These are phyloP conservation scores for Schwanniomyces vanrijiae DNA, from an alignment of 805 yeast species.

Conservation along the genomic window DNA sequence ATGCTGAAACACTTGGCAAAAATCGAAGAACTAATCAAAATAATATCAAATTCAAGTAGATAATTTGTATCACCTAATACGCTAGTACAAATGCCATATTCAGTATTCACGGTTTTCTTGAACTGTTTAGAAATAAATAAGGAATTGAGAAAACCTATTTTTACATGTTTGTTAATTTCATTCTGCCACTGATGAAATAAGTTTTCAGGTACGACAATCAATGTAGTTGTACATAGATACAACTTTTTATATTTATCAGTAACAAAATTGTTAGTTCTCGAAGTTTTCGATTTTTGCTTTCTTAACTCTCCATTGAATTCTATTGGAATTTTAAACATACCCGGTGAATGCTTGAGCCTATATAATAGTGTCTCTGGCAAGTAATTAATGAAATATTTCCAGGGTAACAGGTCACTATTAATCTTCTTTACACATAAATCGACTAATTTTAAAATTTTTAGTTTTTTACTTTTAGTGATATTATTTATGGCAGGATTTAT, in stretches of 20 bases:
- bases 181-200: slow-evolving; percentile 63
- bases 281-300: not conserved
- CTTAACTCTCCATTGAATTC: not conserved
- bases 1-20: slow-evolving; percentile 42
- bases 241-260: slow-evolving; percentile 27
- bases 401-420: slow-evolving; percentile 51
- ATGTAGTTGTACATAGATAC: slow-evolving; percentile 51
- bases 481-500: not conserved
- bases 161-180: slow-evolving; percentile 58
- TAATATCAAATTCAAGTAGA: slow-evolving; percentile 49
- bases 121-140: slow-evolving; percentile 33
- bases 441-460: slow-evolving; percentile 10
- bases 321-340: slow-evolving; percentile 39
- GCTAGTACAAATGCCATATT: slow-evolving; percentile 16
- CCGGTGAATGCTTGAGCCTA: slow-evolving; percentile 39
- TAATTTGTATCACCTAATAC: slow-evolving; percentile 25
- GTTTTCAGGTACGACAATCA: slow-evolving; percentile 66
- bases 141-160: slow-evolving; percentile 31
- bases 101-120: slow-evolving; percentile 16
- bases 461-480: slow-evolving; percentile 39
- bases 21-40: slow-evolving; percentile 49
- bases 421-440: slow-evolving; percentile 46
- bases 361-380: slow-evolving; percentile 46
- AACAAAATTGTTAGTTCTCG: slow-evolving; percentile 6
- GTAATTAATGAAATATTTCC: slow-evolving; percentile 48